Base-by-base conservation (phyloP, 306 rosid species). In the Spatholobus suberectus region DNA sequence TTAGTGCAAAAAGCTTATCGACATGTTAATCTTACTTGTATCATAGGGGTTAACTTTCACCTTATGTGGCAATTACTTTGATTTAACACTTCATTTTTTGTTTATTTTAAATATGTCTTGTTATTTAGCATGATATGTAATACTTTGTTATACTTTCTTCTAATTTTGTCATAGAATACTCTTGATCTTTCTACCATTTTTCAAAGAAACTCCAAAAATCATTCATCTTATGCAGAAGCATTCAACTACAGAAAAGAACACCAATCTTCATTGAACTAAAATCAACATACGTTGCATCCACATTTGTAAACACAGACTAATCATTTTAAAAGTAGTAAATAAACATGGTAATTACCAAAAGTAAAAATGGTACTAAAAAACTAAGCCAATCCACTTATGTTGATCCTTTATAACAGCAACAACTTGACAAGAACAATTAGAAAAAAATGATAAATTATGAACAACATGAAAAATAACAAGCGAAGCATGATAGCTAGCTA, bases 1-100 rank as follows among this genome's bases (percentile, higher is more conserved):
- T n/a, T 18, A 2, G 34, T 91, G 75, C 91, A 88, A 78, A 88
- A 34, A 75, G 11, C 73, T 59, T 79, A 79, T 82, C 92, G 97
- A 55, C 83, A 94, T 67, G 2, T 87, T 37, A 66, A 18, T 29
- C 65, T 88, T 77, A 75, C 88, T 78, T 92, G 93, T 21, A 20
- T 87, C 3, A 20, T 83, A 1, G 93, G 85, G 82, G 98, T 94
- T 79, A 78, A 86, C 23, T 84, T 73, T 76, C 63, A 82, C 27
- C 27, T 43, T 79, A 21, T 49, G 24, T 35, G 4, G 4, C 11
- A 38, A 7, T 46, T 8, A 2, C 17, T 38, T 24, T 34, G 1
- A 66, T 49, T 66, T 11, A 12, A 0, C 29, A 62, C 3, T 52
- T 85, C 4, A 52, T 18, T 52, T 1, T 81, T 75, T 17, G 23